Evolutionary conservation across 768 basidiomycete genomes (phyloP).

Genomic region (Lenzites betulinus): DNA sequence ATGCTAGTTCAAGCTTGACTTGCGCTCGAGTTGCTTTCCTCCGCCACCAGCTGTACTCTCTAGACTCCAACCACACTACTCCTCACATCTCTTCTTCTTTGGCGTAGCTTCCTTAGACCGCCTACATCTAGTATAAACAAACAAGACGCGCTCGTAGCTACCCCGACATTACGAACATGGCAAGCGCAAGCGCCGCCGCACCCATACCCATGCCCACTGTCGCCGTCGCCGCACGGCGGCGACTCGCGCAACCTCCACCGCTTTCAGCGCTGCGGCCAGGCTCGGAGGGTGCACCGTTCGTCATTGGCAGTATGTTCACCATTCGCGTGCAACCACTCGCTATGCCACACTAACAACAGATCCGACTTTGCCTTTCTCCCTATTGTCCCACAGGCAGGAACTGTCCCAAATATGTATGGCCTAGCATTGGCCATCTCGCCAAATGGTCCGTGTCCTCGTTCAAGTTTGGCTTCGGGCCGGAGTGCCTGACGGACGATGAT

Average conservation of each 20-base stretch:
- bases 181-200: constrained; percentile 16
- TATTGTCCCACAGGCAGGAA: constrained; percentile 33
- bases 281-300: constrained; percentile 37
- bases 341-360: background rate
- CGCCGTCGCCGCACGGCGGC: constrained; percentile 15
- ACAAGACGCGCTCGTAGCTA: background rate
- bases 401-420: constrained; percentile 64
- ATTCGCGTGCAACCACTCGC: background rate
- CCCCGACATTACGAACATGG: constrained; percentile 1
- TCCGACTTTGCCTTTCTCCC: background rate
- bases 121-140: too few relatives aligned
- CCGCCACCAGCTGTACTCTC: too few relatives aligned
- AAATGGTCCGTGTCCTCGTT: constrained; percentile 96
- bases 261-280: constrained; percentile 1
- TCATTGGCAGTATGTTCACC: constrained; percentile 38
- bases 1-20: too few relatives aligned
- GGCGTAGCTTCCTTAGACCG: background rate
- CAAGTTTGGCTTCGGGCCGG: constrained; percentile 96
- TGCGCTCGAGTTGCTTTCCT: too few relatives aligned
- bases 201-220: constrained; percentile 16
- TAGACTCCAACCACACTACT: too few relatives aligned
- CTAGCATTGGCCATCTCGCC: constrained; percentile 84
- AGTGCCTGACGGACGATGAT: constrained; percentile 86
- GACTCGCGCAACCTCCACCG: constrained; percentile 6
- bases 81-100: background rate